Base-by-base conservation (phyloP, 306 rosid species). In the Vachellia pachyceras region DNA sequence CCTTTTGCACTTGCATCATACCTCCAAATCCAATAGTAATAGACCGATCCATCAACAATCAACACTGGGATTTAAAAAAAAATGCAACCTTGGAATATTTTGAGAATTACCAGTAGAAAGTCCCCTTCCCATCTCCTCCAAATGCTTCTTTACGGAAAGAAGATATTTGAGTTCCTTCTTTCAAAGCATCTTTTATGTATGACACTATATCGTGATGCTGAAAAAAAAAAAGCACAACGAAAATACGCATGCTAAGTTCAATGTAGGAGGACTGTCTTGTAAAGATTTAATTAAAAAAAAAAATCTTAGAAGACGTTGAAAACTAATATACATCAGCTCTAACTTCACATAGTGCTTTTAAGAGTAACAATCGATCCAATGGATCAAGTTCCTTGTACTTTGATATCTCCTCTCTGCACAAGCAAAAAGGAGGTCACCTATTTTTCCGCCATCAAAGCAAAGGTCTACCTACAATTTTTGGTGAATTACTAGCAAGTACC, bases 321-420 rank as follows among this genome's bases (percentile, higher is more conserved):
- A 76, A 36, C 69, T 80, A 10, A 73, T 57, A 76, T 91, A 93
- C 97, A 44, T 90, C 91, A 71, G 91, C 95, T 87, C 99, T 87
- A 85, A 93, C 80, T 91, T 93, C 97, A 86, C 99, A 95, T 29
- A 93, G 95, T 4, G 97, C 97, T 84, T 93, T 95, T 39, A 95
- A 84, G 45, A 93, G 82, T 69, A 87, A 68, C 71, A 95, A 82
- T 75, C 96, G 97, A 75, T 87, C 87, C 29, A 57, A 79, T 5
- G 99, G 92, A 87, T 86, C 84, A 58, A 95, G 97, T 46, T 82
- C 90, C 87, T 87, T 89, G 87, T 93, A 95, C 69, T 76, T 84
- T 13, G 89, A 72, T 79, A 89, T 88, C 89, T 93, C 99, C 87
- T 86, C 91, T 80, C 99, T 95, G 97, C 89, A 81, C 46, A 86